phyloP scores from a whole-genome alignment of 352 stramenopile genomes.

The Phytophthora hybrid region DNA sequence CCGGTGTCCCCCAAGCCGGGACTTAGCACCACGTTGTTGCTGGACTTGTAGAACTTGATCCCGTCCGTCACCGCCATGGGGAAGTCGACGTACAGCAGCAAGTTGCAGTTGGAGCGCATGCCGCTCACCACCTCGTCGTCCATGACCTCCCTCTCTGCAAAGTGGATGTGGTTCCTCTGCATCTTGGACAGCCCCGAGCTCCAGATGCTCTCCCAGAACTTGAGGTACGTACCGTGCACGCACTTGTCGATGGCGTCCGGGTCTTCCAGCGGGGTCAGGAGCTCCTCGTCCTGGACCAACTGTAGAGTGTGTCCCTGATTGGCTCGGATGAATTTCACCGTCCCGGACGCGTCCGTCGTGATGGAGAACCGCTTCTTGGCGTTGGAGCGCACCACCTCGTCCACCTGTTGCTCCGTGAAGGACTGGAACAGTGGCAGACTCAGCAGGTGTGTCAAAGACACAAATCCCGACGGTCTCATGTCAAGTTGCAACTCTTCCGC shows the following conservation, averaged over 20 bases:
- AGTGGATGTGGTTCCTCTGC: constrained; percentile 90
- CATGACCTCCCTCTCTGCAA: constrained; percentile 60
- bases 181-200: constrained; percentile 74
- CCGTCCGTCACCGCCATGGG: constrained; percentile 62
- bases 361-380: constrained; percentile 83
- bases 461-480: constrained; percentile 79
- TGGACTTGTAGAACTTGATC: constrained; percentile 87
- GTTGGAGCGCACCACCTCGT: constrained; percentile 72
- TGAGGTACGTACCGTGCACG: constrained; percentile 83
- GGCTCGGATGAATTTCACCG: constrained; percentile 70
- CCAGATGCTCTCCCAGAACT: constrained; percentile 76
- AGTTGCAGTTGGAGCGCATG: constrained; percentile 73
- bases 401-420: constrained; percentile 65
- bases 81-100: constrained; percentile 84
- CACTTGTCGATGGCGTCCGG: constrained; percentile 53
- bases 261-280: constrained; percentile 73
- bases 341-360: constrained; percentile 54
- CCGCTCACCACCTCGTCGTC: constrained; percentile 78
- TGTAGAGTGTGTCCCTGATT: constrained; percentile 85
- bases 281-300: constrained; percentile 71
- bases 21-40: constrained; percentile 87
- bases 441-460: constrained; percentile 63
- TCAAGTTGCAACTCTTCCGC: constrained; percentile 70
- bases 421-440: constrained; percentile 58
- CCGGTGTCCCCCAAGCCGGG: constrained; percentile 60